Percentiles rank a stretch among this genome's conserved stretches.
These are phyloP conservation scores for Diaporthe capsici DNA, from an alignment of 2,329 filamentous ascomycete species.

Conservation along the genomic window DNA sequence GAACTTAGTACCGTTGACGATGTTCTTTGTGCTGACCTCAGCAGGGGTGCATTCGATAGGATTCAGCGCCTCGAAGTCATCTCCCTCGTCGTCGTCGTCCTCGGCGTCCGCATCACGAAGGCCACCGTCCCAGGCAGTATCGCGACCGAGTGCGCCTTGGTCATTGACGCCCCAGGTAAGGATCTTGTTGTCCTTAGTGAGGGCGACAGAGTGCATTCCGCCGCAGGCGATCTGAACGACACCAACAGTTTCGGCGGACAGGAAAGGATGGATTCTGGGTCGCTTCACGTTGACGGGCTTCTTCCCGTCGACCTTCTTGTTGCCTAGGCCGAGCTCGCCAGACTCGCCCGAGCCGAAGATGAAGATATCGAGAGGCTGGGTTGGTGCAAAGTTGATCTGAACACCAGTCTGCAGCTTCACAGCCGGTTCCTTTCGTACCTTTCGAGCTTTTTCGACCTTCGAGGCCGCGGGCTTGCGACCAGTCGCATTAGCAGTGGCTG, in stretches of 20 bases:
- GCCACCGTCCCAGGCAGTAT: constrained; percentile 75
- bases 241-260: constrained; percentile 69
- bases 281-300: constrained; percentile 80
- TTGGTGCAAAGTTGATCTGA: constrained; percentile 74
- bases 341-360: constrained; percentile 85
- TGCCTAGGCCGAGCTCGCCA: constrained; percentile 87
- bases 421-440: neutral
- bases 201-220: constrained; percentile 84
- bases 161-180: constrained; percentile 92
- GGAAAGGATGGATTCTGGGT: constrained; percentile 76
- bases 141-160: constrained; percentile 82
- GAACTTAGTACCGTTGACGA: constrained; percentile 50
- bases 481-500: constrained; percentile 42
- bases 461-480: constrained; percentile 36
- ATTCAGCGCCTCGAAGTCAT: constrained; percentile 66
- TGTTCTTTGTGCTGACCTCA: constrained; percentile 64
- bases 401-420: neutral
- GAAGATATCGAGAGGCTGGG: constrained; percentile 77
- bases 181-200: constrained; percentile 86
- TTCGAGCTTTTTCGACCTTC: constrained; percentile 27
- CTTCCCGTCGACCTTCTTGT: constrained; percentile 67
- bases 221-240: constrained; percentile 84
- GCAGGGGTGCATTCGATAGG: constrained; percentile 73
- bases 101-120: constrained; percentile 68
- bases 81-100: constrained; percentile 54